A percentile compares a stretch with the other conserved stretches of the same genome.
Evolutionary conservation across 1,284 basidiomycete species (phyloP).

Genomic region (Microbotryomycetes sp.): DNA sequence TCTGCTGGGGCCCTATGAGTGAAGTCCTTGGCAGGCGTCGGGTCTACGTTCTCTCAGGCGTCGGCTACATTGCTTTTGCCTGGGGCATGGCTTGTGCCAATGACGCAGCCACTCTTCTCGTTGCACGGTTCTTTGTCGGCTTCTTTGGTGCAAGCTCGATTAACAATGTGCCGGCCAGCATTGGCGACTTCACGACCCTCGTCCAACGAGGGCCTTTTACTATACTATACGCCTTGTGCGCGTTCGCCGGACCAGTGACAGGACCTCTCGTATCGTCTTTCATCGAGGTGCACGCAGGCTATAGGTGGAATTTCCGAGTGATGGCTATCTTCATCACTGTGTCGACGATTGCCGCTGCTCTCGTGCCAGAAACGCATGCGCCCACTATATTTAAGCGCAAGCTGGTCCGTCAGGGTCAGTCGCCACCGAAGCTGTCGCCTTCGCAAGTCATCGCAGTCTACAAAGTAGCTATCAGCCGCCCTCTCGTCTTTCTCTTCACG

Average conservation of each 20-base stretch:
- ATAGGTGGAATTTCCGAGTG: slow-evolving; percentile 47
- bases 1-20: slow-evolving; percentile 50
- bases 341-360: slow-evolving; percentile 46
- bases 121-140: slow-evolving; percentile 58
- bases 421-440: neutral
- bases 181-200: slow-evolving; percentile 59
- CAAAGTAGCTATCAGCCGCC: slow-evolving; percentile 12
- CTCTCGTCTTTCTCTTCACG: slow-evolving; percentile 15
- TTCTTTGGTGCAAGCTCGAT: slow-evolving; percentile 60
- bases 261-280: slow-evolving; percentile 50
- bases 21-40: slow-evolving; percentile 58
- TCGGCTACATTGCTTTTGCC: slow-evolving; percentile 53
- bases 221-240: slow-evolving; percentile 47
- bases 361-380: slow-evolving; percentile 51
- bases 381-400: slow-evolving; percentile 46
- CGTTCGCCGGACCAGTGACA: slow-evolving; percentile 59
- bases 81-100: slow-evolving; percentile 56
- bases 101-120: slow-evolving; percentile 55
- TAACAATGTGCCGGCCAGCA: slow-evolving; percentile 47
- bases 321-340: slow-evolving; percentile 55
- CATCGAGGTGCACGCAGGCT: slow-evolving; percentile 44
- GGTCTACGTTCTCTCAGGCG: slow-evolving; percentile 50
- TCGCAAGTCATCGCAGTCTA: slow-evolving; percentile 3
- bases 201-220: slow-evolving; percentile 52
- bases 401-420: slow-evolving; percentile 42